These are phyloP conservation scores for Blastobotrys elegans DNA, from an alignment of 1,139 yeast species.

Conservation along the genomic window DNA sequence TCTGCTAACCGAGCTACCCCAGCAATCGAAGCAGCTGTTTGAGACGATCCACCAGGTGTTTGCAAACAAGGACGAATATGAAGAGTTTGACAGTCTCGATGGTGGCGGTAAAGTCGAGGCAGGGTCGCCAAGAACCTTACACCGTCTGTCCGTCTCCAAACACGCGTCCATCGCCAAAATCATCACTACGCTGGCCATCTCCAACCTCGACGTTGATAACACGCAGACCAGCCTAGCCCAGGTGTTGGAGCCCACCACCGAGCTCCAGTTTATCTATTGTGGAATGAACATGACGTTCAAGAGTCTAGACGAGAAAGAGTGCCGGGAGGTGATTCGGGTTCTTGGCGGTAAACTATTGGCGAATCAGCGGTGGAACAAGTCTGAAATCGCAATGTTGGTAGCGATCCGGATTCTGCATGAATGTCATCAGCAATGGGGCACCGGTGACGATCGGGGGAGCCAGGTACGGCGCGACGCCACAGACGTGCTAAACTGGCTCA, in stretches of 20 bases:
- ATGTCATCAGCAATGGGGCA: conserved; percentile 5
- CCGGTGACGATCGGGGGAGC: background rate
- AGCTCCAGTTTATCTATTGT: background rate
- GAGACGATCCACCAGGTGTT: background rate
- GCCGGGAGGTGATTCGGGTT: conserved; percentile 7
- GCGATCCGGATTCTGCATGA: conserved; percentile 2
- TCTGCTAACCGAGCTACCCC: background rate
- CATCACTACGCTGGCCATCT: background rate
- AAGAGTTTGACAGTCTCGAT: background rate
- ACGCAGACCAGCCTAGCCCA: background rate
- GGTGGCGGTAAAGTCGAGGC: background rate
- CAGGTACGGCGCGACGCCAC: conserved; percentile 3
- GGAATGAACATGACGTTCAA: background rate
- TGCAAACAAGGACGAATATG: background rate
- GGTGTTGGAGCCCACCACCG: background rate
- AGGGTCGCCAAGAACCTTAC: background rate
- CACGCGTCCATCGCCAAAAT: background rate
- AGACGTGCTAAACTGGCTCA: conserved; percentile 12
- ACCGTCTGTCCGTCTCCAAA: background rate
- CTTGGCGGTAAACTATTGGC: conserved; percentile 13
- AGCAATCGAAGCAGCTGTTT: background rate
- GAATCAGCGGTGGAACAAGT: conserved; percentile 11
- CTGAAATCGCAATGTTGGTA: conserved; percentile 13
- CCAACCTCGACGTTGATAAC: background rate
- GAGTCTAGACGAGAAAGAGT: background rate